Conservation (phyloP, 768 basidiomycete species). For the Xerocomellus amylosporus region DNA sequence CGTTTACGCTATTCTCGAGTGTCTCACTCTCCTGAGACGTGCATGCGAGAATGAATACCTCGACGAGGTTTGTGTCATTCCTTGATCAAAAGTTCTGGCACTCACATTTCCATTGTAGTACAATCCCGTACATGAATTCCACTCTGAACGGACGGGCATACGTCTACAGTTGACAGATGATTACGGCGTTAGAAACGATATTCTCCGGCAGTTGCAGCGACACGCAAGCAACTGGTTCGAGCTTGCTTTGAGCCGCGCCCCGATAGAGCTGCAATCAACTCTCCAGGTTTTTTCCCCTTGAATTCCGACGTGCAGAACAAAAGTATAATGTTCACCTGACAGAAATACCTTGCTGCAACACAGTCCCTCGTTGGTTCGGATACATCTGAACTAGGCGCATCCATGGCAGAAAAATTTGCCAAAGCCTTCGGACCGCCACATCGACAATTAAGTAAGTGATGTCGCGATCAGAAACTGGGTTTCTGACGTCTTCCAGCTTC, state of each 20-base stretch:
- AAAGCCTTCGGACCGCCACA: slow-evolving; percentile 77
- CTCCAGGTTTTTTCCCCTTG: slow-evolving; percentile 62
- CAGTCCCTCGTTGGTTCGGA: slow-evolving; percentile 67
- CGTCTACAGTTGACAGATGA: slow-evolving; percentile 81
- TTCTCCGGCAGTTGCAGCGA: slow-evolving; percentile 69
- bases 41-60: slow-evolving; percentile 88
- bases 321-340: slow-evolving; percentile 3
- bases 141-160: slow-evolving; percentile 72
- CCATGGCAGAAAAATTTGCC: slow-evolving; percentile 82
- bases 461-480: neutral
- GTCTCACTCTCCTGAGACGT: slow-evolving; percentile 81
- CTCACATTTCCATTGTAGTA: slow-evolving; percentile 50
- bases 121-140: slow-evolving; percentile 81
- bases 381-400: slow-evolving; percentile 86
- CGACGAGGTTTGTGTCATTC: slow-evolving; percentile 68
- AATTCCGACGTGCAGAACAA: neutral
- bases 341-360: slow-evolving; percentile 88
- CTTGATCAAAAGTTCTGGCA: neutral
- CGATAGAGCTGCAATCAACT: slow-evolving; percentile 88
- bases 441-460: slow-evolving; percentile 65
- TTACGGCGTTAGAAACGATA: slow-evolving; percentile 81
- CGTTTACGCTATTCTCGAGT: slow-evolving; percentile 87
- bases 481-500: slow-evolving; percentile 42
- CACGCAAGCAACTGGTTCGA: slow-evolving; percentile 85
- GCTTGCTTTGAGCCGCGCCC: slow-evolving; percentile 81